Conservation (phyloP, 306 rosid species). For the Medicago truncatula region MtrunA17r5.0-ANR NC_053042.1:9556001-9556500, state of each 20-base stretch:
- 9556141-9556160: not conserved
- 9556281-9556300: not conserved
- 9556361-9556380: not conserved
- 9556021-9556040: conserved; percentile 19
- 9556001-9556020: conserved; percentile 1
- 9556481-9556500: no score
- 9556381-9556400: no score
- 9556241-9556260: not conserved
- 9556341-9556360: not conserved
- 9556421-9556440: no score
- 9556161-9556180: conserved; percentile 10
- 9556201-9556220: not conserved
- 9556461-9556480: no score
- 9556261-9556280: not conserved
- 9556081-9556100: conserved; percentile 14
- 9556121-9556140: not conserved
- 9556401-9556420: no score
- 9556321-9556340: not conserved
- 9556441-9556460: no score
- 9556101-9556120: conserved; percentile 1
- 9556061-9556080: not conserved
- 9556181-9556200: not conserved
- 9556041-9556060: not conserved
- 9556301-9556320: not conserved
- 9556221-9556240: not conserved